Evolutionary conservation across 208 protist genomes (phyloP), one percentile per base, ranked within the genome.

Genomic region (Trypanosoma melophagium): DNA sequence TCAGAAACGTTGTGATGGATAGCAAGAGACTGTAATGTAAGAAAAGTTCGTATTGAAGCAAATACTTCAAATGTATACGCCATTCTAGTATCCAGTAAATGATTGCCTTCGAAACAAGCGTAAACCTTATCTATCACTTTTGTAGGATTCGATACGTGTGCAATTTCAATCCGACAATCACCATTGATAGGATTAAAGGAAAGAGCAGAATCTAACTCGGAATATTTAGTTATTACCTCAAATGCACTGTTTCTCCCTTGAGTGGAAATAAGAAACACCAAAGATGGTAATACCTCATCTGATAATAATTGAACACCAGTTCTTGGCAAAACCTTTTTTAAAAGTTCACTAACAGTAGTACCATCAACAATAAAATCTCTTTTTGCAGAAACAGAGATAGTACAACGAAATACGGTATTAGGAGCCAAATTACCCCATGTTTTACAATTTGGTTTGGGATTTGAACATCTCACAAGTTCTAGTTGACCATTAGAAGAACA

Each of bases 281-380:
- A 25, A 19, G 28, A 28, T 19, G 35, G 19, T 49, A 61, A 21
- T 28, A 35, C 3, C 10, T n/a, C 10, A 22, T 44, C 35, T 28
- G 57, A 19, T 22, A 3, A 19, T 41, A 44, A 41, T 21, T 61
- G 13, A 14, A 61, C 42, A 21, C 19, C 4, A 25, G 57, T 19
- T 61, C 2, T 44, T 24, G 57, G 57, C 38, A 61, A 49, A 22
- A 61, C n/a, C 13, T 49, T 44, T 49, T 61, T 61, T 49, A 61
- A 35, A 28, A 61, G 28, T 51, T 24, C 57, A 45, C 57, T 3
- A 61, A 61, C 24, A 3, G 57, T 61, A 16, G 19, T 9, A 17
- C 2, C 41, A 49, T 61, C 57, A 24, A 3, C 41, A 61, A 61
- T 41, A 22, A 49, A 14, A 21, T 25, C 19, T 25, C 24, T 19